Evolutionary conservation across 441 rosid species (phyloP).

Genomic region (Croton setiger): DNA sequence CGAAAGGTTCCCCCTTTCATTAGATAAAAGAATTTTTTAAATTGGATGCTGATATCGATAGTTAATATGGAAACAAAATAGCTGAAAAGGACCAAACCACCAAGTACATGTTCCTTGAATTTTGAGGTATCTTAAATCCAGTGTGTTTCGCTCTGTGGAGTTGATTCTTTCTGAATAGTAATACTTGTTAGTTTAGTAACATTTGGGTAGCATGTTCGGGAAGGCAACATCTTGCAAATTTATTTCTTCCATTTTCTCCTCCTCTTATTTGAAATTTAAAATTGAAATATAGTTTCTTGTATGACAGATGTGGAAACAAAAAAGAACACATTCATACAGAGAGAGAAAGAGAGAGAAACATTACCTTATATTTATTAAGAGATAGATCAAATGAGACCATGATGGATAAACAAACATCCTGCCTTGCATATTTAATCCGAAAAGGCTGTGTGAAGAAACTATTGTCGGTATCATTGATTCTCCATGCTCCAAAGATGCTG

Average conservation of each 20-base stretch:
- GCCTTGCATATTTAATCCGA: slow-evolving; percentile 79
- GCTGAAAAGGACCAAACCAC: neutral
- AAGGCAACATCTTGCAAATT: neutral
- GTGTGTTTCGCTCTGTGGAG: neutral
- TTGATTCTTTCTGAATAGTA: neutral
- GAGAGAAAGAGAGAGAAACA: slow-evolving; percentile 18
- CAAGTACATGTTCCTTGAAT: neutral
- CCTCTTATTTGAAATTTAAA: neutral
- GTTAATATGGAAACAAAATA: neutral
- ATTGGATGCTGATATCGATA: neutral
- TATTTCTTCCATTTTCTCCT: neutral
- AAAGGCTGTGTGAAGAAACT: slow-evolving; percentile 89
- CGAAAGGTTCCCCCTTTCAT: neutral
- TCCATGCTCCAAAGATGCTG: slow-evolving; percentile 66
- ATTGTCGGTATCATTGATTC: slow-evolving; percentile 74
- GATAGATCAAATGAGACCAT: slow-evolving; percentile 78
- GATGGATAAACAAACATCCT: slow-evolving; percentile 71
- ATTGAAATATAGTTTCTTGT: neutral
- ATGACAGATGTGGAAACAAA: neutral
- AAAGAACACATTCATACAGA: neutral
- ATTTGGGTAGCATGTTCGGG: neutral
- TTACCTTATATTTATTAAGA: slow-evolving; percentile 57
- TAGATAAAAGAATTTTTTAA: neutral
- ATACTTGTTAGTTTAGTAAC: neutral
- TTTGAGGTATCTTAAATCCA: neutral